Conservation (phyloP, 345 rosid genomes). For the Capsella bursapastoris region DNA sequence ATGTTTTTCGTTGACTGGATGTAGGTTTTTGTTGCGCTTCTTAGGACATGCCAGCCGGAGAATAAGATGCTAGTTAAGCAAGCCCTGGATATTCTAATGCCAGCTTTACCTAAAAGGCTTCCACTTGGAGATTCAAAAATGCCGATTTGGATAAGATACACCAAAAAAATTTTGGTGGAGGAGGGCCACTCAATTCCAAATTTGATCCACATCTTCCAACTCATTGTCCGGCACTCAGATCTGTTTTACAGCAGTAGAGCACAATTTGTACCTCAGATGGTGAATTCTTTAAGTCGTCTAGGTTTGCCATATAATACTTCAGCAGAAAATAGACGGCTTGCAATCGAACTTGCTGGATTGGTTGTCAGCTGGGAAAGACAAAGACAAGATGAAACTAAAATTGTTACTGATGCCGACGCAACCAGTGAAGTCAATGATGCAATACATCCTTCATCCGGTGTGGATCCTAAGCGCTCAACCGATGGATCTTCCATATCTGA, state of each 20-base stretch:
- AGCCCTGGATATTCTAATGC: slow-evolving; percentile 97
- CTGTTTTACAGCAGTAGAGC: slow-evolving; percentile 95
- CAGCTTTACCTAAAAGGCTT: slow-evolving; percentile 92
- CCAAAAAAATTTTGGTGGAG: slow-evolving; percentile 94
- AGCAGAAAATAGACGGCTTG: slow-evolving; percentile 93
- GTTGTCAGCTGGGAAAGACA: slow-evolving; percentile 97
- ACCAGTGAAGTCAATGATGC: slow-evolving; percentile 60
- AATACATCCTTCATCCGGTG: slow-evolving; percentile 53
- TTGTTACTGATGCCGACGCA: slow-evolving; percentile 58
- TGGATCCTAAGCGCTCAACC: slow-evolving; percentile 64
- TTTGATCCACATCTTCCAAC: slow-evolving; percentile 97
- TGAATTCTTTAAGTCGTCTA: slow-evolving; percentile 94
- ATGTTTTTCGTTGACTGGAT: slow-evolving; percentile 32
- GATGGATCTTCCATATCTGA: slow-evolving; percentile 80
- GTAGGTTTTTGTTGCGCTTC: slow-evolving; percentile 99
- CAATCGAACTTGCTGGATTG: slow-evolving; percentile 97
- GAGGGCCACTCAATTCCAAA: slow-evolving; percentile 96
- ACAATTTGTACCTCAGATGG: slow-evolving; percentile 99
- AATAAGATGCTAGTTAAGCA: slow-evolving; percentile 96
- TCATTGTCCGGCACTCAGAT: slow-evolving; percentile 94
- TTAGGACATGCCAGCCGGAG: slow-evolving; percentile 95
- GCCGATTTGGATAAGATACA: slow-evolving; percentile 98
- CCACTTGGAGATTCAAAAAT: slow-evolving; percentile 92
- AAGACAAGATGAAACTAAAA: slow-evolving; percentile 86
- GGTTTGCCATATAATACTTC: slow-evolving; percentile 94